phyloP scores from a whole-genome alignment of 1,284 basidiomycete species.

The Cutaneotrichosporon cyanovorans region DNA sequence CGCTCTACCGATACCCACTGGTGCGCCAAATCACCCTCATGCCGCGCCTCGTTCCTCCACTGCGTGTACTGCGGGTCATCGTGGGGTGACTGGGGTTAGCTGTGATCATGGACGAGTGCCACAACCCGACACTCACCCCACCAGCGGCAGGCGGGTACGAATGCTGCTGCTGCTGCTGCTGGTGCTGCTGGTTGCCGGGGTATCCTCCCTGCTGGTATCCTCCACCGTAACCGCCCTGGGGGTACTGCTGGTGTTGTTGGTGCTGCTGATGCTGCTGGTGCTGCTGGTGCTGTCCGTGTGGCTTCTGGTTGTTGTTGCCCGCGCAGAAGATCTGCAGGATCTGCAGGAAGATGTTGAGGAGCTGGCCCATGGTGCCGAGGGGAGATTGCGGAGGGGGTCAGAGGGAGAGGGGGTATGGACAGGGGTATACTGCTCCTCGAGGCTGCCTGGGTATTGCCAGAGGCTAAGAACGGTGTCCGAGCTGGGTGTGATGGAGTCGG shows the following conservation, averaged over 20 bases:
- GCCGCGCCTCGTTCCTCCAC: constrained; percentile 64
- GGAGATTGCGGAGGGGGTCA: not conserved
- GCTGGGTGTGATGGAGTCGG: no score
- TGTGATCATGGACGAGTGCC: no score
- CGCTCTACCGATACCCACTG: constrained; percentile 17
- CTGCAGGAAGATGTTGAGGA: constrained; percentile 11
- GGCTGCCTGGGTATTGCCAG: not conserved
- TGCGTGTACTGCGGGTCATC: constrained; percentile 52
- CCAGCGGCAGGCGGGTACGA: constrained; percentile 1
- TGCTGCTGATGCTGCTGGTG: constrained; percentile 17
- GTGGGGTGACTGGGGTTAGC: not conserved
- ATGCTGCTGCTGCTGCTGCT: constrained; percentile 2
- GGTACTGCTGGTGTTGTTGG: constrained; percentile 14
- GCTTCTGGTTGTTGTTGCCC: constrained; percentile 14
- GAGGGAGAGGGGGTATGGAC: no score
- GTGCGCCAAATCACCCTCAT: constrained; percentile 54
- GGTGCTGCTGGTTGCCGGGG: not conserved
- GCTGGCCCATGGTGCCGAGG: not conserved
- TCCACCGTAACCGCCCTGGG: constrained; percentile 9
- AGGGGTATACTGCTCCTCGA: no score
- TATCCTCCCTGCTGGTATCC: constrained; percentile 18
- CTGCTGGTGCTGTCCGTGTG: constrained; percentile 16
- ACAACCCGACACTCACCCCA: not conserved
- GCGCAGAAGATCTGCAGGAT: constrained; percentile 25
- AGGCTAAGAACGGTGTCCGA: no score